phyloP scores from a whole-genome alignment of 225 moss, liverwort and hornwort genomes.

The Marchantia polymorpha region DNA sequence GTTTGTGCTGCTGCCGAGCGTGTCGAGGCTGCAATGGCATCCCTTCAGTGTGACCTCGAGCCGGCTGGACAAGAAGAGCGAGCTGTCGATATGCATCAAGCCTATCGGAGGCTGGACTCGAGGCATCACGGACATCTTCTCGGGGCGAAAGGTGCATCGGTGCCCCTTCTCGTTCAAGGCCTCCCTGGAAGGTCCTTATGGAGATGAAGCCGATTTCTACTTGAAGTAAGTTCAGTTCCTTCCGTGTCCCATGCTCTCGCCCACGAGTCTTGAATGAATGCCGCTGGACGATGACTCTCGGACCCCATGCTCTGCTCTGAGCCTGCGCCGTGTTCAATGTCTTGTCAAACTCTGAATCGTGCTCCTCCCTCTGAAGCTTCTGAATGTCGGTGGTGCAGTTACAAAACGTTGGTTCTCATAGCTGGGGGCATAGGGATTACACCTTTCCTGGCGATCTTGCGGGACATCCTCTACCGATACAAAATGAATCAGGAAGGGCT shows the following conservation, averaged over 20 bases:
- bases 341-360: no score
- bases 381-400: constrained; percentile 17
- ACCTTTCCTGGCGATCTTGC: constrained; percentile 54
- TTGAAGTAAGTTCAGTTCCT: constrained; percentile 24
- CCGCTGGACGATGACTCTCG: neutral
- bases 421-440: constrained; percentile 52
- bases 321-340: neutral
- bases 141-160: neutral
- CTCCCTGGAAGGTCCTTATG: constrained; percentile 31
- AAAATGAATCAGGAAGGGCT: constrained; percentile 33
- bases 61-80: constrained; percentile 36
- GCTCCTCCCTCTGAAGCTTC: no score
- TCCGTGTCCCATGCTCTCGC: neutral
- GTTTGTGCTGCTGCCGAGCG: constrained; percentile 46
- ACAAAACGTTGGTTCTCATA: constrained; percentile 31
- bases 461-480: constrained; percentile 46
- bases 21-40: constrained; percentile 59
- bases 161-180: constrained; percentile 35
- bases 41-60: constrained; percentile 61
- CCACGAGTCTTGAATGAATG: no score
- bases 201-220: constrained; percentile 21
- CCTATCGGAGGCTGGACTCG: constrained; percentile 56
- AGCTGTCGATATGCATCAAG: constrained; percentile 55
- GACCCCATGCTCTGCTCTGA: neutral
- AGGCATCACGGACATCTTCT: constrained; percentile 28